Base-by-base conservation (phyloP, 2,329 filamentous ascomycete genomes). In the Aspergillus caelatus region DNA sequence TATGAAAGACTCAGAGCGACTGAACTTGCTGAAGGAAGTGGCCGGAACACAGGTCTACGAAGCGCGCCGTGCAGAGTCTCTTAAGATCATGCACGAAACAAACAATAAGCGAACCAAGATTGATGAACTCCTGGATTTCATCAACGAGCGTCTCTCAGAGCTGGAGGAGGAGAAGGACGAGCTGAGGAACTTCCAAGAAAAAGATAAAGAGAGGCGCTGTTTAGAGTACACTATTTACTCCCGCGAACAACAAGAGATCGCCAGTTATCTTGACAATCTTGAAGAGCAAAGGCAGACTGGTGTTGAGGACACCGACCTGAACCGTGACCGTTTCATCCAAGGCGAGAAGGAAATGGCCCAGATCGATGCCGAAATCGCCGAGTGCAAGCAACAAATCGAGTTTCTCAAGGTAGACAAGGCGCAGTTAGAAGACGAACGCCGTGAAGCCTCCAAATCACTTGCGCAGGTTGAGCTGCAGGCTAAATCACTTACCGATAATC, bases 161-260 rank as follows among this genome's bases (percentile, higher is more conserved):
- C 84, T 99, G 0, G 95, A 99, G 77, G 94, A 97, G 75, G 95
- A 99, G 78, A 98, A 98, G 77, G 93, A 97, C 73, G 96, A 99
- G 78, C 84, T 99, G 45, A 89, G 93, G 53, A 93, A 90, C 9
- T 99, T 94, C 75, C 95, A 98, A 77, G 93, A 97, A 65, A 97
- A 96, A 76, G 95, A 99, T 72, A 89, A 91, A 62, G 94, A 99
- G 78, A 88, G 93, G 63, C 86, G 94, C 68, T 97, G 94, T 75
- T 84, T 99, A 53, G 93, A 98, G 77, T 98, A 98, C 75, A 95
- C 94, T 0, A 94, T 97, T 72, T 93, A 97, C 78, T 90, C 95
- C 70, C 90, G 92, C 65, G 93, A 97, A 72, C 93, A 98, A 75
- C 86, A 90, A 21, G 90, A 91, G 26, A 88, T 97, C 41, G 85